phyloP scores from a whole-genome alignment of 768 basidiomycete species.

The Auricularia heimuer region DNA sequence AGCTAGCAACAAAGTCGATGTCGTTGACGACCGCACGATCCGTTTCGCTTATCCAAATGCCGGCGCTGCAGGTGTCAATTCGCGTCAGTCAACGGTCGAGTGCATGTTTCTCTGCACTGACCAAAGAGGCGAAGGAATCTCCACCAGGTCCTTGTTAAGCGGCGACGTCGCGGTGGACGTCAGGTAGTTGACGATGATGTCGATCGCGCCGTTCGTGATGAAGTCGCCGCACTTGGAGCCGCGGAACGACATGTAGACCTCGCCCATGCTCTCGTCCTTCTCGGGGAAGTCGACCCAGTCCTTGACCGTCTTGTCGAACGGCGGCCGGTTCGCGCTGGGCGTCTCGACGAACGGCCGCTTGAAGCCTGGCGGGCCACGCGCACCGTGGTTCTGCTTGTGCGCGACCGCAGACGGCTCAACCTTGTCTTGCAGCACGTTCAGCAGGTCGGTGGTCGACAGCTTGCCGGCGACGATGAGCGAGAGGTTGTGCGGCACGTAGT shows the following conservation, averaged over 20 bases:
- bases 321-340: conserved; percentile 49
- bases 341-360: conserved; percentile 93
- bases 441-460: conserved; percentile 65
- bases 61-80: conserved; percentile 41
- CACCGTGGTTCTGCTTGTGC: conserved; percentile 63
- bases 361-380: conserved; percentile 64
- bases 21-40: conserved; percentile 61
- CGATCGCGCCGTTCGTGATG: conserved; percentile 41
- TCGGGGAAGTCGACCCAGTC: conserved; percentile 88
- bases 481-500: conserved; percentile 92
- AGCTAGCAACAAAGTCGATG: conserved; percentile 69
- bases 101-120: conserved; percentile 15
- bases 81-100: conserved; percentile 2
- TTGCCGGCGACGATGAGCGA: conserved; percentile 84
- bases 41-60: conserved; percentile 77
- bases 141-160: conserved; percentile 84
- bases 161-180: conserved; percentile 77
- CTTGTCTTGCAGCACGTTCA: conserved; percentile 70
- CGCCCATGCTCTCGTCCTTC: conserved; percentile 90
- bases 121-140: conserved; percentile 86
- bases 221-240: conserved; percentile 61
- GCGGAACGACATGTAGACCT: conserved; percentile 64
- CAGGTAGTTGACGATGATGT: conserved; percentile 78
- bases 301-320: conserved; percentile 42
- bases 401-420: conserved; percentile 74